Evolutionary conservation across 345 rosid genomes (phyloP), one percentile per base, ranked within the genome.

Genomic region (Aurinia saxatilis): DNA sequence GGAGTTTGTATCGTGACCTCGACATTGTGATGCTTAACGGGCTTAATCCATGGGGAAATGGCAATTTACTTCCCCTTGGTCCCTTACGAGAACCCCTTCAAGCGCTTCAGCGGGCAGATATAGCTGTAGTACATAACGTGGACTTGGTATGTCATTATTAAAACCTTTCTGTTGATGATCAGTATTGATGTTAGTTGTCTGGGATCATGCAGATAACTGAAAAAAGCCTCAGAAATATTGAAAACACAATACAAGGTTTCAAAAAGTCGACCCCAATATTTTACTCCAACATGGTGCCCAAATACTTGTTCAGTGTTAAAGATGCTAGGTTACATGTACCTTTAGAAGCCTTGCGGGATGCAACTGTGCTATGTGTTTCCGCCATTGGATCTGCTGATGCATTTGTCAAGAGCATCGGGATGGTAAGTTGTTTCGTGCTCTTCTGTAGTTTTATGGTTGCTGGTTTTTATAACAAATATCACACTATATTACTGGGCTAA

Each of bases 1-100:
- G 84, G 95, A 80, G 83, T 75, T 61, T 90, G 73, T 68, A 39
- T 36, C 87, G 97, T 63, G 89, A 90, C 52, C 68, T 90, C 19
- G 93, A 87, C 80, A 77, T 90, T 73, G 82, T 87, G 42, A 90
- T 90, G 97, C 70, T 90, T 63, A 90, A 90, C 33, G 91, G 86
- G 49, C 46, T 90, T 58, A 63, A 58, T 67, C 93, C 86, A 0
- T 90, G 93, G 93, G 97, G 97, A 73, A 90, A 87, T 57, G 21
- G 65, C 59, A 68, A 63, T 15, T 70, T 85, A 54, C 57, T 84
- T 53, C 97, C 97, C 5, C 81, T 79, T 63, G 95, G 97, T 53
- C 97, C 97, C 19, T 74, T 90, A 44, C 77, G 95, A 64, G 95
- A 90, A 75, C 84, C 97, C 70, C 61, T 87, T 70, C 60, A 21